Evolutionary conservation across 2,329 filamentous ascomycete species (phyloP).

Genomic region (Catunica adiposa): DNA sequence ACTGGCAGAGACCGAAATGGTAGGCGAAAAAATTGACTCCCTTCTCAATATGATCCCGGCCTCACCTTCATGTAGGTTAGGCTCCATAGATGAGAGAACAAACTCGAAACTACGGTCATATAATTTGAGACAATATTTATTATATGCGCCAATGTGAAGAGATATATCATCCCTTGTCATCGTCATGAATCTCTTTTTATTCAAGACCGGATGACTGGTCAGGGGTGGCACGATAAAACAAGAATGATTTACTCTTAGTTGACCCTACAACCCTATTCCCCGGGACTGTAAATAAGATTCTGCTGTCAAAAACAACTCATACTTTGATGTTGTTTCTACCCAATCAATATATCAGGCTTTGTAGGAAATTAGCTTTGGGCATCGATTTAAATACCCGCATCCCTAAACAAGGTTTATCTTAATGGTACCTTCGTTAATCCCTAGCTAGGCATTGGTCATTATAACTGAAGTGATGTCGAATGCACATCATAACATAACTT

Average conservation of each 20-base stretch:
- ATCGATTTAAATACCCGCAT: background rate
- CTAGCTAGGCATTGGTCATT: background rate
- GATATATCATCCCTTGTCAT: too few species aligned
- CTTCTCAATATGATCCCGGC: background rate
- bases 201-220: too few species aligned
- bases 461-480: background rate
- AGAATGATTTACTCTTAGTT: too few species aligned
- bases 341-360: background rate
- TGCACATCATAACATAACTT: too few species aligned
- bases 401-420: background rate
- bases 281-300: too few species aligned
- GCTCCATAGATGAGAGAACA: background rate
- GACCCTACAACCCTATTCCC: too few species aligned
- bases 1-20: background rate
- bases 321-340: too few species aligned
- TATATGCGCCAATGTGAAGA: too few species aligned
- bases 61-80: background rate
- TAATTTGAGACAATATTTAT: background rate
- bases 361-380: background rate
- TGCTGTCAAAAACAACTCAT: too few species aligned
- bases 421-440: background rate
- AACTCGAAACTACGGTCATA: background rate
- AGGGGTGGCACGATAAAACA: too few species aligned
- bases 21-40: background rate
- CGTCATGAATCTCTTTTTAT: too few species aligned